Evolutionary conservation across 169 alveolate genomes (phyloP).

Genomic region (Theileria orientalis): DNA sequence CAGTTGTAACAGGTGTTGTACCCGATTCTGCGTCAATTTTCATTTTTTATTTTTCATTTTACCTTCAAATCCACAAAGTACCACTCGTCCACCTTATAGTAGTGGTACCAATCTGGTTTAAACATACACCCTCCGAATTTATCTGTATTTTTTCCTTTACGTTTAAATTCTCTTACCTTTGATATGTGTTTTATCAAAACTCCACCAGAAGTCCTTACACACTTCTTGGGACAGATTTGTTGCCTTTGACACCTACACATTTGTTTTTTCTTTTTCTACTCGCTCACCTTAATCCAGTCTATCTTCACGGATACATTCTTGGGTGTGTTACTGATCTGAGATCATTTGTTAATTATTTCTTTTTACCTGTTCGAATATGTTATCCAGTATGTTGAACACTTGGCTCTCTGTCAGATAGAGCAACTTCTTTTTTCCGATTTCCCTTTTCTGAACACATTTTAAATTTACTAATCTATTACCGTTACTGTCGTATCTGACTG

Average conservation of each 20-base stretch:
- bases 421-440: background rate
- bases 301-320: conserved; percentile 14
- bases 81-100: conserved; percentile 18
- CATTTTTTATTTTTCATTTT: background rate
- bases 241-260: conserved; percentile 31
- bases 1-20: conserved; percentile 10
- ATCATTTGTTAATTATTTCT: background rate
- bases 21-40: conserved; percentile 28
- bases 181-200: conserved; percentile 42
- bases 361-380: conserved; percentile 15
- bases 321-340: conserved; percentile 19
- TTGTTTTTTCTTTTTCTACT: background rate
- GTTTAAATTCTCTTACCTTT: conserved; percentile 7
- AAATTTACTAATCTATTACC: conserved; percentile 3
- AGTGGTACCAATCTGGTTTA: conserved; percentile 22
- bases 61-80: conserved; percentile 48
- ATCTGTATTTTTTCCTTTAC: background rate
- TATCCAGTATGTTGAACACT: conserved; percentile 8
- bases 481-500: background rate
- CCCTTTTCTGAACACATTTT: background rate
- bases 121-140: conserved; percentile 33
- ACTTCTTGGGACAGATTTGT: conserved; percentile 26
- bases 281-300: conserved; percentile 47
- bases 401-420: conserved; percentile 23
- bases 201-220: conserved; percentile 59